Percentiles rank a stretch among this genome's conserved stretches.
These are phyloP conservation scores for Zoysia japonica DNA, from an alignment of 176 grass and related monocot species.

Conservation along the genomic window DNA sequence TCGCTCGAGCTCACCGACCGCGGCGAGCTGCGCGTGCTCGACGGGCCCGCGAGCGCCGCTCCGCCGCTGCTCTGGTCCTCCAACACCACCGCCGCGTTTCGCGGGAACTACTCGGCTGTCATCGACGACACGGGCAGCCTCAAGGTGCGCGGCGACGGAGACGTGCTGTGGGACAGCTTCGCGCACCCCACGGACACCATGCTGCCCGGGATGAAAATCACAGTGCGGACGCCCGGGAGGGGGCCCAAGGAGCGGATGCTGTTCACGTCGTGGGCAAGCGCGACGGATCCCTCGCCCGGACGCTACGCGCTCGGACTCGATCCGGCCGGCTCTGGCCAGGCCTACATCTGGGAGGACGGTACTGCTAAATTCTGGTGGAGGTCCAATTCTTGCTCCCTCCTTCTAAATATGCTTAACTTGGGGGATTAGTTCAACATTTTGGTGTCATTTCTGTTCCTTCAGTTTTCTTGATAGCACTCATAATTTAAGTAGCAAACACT, in stretches of 20 bases:
- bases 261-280: conserved; percentile 75
- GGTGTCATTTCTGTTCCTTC: too few species aligned
- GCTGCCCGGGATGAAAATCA: conserved; percentile 72
- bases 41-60: conserved; percentile 31
- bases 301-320: conserved; percentile 77
- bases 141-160: conserved; percentile 41
- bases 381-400: conserved; percentile 42
- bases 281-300: conserved; percentile 71
- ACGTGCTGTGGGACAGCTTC: conserved; percentile 65
- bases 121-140: conserved; percentile 56
- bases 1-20: conserved; percentile 33
- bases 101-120: conserved; percentile 27
- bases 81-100: conserved; percentile 17
- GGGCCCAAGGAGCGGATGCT: conserved; percentile 35
- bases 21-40: conserved; percentile 65
- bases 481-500: not conserved
- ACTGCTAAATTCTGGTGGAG: conserved; percentile 54
- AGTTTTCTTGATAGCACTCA: too few species aligned
- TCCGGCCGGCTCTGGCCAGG: conserved; percentile 46
- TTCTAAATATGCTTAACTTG: not conserved
- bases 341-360: conserved; percentile 69
- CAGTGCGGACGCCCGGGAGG: conserved; percentile 32
- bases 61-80: conserved; percentile 60
- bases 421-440: not conserved
- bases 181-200: conserved; percentile 74